Conservation (phyloP, 164 flowering plant species). For the Houttuynia cordata region DNA sequence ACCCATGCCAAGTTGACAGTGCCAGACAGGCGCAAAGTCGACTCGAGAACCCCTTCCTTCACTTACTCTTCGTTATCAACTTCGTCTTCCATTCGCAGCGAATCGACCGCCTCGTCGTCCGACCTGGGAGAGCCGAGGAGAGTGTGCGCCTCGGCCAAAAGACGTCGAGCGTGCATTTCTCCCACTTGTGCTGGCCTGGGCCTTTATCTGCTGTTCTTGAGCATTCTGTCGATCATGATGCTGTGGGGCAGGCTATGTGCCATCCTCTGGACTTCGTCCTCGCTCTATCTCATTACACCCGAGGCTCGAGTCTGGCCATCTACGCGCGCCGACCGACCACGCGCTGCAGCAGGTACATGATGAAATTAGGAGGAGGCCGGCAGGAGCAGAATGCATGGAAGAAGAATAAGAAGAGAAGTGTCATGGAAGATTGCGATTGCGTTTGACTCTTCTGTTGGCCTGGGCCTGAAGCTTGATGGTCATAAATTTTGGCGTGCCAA, state of each 20-base stretch:
- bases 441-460: not conserved
- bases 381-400: not conserved
- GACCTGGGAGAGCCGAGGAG: not conserved
- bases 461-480: not conserved
- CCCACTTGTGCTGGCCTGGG: not conserved
- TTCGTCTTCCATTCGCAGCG: not conserved
- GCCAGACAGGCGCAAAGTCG: not conserved
- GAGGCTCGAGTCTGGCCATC: not conserved
- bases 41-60: not conserved
- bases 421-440: conserved; percentile 1
- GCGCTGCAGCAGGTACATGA: too few species aligned
- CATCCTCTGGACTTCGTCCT: conserved; percentile 8
- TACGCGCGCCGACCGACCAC: not conserved
- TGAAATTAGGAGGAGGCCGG: not conserved
- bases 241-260: conserved; percentile 8
- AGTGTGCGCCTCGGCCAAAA: too few species aligned
- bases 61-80: not conserved
- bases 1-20: not conserved
- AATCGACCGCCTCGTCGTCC: not conserved
- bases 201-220: conserved; percentile 1
- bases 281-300: conserved; percentile 1
- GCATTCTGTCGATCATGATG: conserved; percentile 3
- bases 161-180: not conserved
- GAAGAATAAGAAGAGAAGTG: conserved; percentile 1
- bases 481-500: conserved; percentile 1